Evolutionary conservation across 2,329 filamentous ascomycete species (phyloP), one percentile per base, ranked within the genome.

Genomic region (Pezicula carpinea): DNA sequence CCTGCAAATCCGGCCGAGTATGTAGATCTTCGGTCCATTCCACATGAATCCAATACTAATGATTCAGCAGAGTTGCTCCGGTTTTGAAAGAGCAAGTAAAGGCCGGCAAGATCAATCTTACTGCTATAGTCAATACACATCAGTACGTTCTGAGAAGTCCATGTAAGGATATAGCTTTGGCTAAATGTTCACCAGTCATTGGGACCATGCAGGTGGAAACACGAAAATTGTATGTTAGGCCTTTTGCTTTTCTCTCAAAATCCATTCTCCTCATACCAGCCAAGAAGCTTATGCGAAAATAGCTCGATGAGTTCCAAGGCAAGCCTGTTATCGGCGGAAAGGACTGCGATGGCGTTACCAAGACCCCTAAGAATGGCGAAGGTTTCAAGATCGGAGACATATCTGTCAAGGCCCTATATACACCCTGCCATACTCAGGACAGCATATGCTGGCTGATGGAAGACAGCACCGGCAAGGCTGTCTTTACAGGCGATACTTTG

Each of bases 401-500:
- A 66, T 77, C 79, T 13, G 85, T 96, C 48, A 92, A 80, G 64
- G 87, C 88, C 19, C 73, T 97, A n/a, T 87, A 97, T 69, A 99
- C 93, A 11, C 93, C 93, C 2, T 99, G 93, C 67, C 93, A 99
- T 66, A 99, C 93, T 1, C 91, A 96, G 71, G 93, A 99, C 71
- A 96, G 91, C 67, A 96, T 99, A 64, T 99, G 93, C 75, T 99
- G 84, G 73, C 89, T 83, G 58, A 83, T 93, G 73, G 81, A 96
- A 68, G 92, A 99, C 61, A 83, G 82, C 17, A 73, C 80, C 40
- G 75, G 87, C 41, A 83, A 80, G 59, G 91, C 79, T 6, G 89
- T 99, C 3, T 99, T 99, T 63, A 97, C 93, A 0, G 93, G 93
- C 8, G 93, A 99, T 65, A 99, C 93, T 0, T 73, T 99, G 32